phyloP scores from a whole-genome alignment of 352 stramenopile genomes.

The Pythium apleroticum region DNA sequence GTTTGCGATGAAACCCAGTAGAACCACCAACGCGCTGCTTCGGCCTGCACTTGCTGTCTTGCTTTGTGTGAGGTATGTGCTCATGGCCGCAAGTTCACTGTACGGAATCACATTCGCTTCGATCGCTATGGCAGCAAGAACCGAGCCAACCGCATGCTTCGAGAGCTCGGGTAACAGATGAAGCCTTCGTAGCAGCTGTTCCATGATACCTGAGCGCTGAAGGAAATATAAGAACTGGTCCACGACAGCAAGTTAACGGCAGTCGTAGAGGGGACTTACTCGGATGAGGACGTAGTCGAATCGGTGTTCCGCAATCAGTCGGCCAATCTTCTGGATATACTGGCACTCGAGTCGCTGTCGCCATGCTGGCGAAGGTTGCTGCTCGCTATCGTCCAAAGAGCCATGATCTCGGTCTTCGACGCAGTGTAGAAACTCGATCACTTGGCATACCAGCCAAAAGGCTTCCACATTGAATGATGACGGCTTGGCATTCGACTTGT shows the following conservation, averaged over 20 bases:
- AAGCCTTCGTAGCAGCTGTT: slow-evolving; percentile 38
- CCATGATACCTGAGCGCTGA: slow-evolving; percentile 45
- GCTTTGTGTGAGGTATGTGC: slow-evolving; percentile 35
- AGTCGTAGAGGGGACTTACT: too few relatives aligned
- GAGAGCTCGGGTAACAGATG: slow-evolving; percentile 48
- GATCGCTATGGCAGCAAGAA: slow-evolving; percentile 56
- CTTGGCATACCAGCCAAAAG: slow-evolving; percentile 44
- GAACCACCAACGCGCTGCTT: slow-evolving; percentile 26
- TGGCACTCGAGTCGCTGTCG: slow-evolving; percentile 37
- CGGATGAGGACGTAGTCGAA: slow-evolving; percentile 57
- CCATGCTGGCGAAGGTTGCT: background rate
- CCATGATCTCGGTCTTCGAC: background rate
- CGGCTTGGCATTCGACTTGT: slow-evolving; percentile 9
- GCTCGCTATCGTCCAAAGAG: background rate
- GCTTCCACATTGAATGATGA: slow-evolving; percentile 55
- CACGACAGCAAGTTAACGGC: too few relatives aligned
- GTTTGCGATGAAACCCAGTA: slow-evolving; percentile 34
- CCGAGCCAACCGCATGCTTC: slow-evolving; percentile 50
- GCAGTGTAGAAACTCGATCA: slow-evolving; percentile 45
- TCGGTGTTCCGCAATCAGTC: slow-evolving; percentile 40
- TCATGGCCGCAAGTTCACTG: slow-evolving; percentile 40
- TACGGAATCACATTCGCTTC: slow-evolving; percentile 61
- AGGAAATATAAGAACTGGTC: background rate
- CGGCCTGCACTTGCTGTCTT: background rate
- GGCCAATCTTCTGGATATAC: slow-evolving; percentile 52